phyloP scores from a whole-genome alignment of 208 protist species.

The Lotmaria passim region DNA sequence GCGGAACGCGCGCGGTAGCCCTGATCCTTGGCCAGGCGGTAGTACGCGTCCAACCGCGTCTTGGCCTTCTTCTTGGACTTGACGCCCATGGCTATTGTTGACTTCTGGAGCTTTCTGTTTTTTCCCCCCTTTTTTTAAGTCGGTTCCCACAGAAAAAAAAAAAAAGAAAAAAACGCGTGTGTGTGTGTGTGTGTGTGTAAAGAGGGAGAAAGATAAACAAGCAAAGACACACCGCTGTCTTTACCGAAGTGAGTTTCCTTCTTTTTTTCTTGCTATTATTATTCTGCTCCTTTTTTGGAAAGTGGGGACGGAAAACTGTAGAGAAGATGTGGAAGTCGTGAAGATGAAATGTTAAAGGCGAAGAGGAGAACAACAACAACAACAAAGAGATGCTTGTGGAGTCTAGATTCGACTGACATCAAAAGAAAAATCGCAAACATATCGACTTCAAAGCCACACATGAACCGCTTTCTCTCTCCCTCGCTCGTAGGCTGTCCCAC shows the following conservation, averaged over 20 bases:
- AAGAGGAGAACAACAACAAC: background rate
- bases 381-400: no score
- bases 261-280: conserved; percentile 19
- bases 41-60: conserved; percentile 95
- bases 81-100: conserved; percentile 77
- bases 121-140: background rate
- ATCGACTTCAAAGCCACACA: no score
- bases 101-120: no score
- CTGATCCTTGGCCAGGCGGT: conserved; percentile 99
- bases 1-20: conserved; percentile 98
- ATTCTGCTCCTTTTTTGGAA: background rate
- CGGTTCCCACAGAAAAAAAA: background rate
- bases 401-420: no score
- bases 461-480: no score
- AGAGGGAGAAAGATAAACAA: background rate
- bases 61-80: conserved; percentile 95
- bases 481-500: no score
- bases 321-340: background rate
- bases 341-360: no score
- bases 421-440: no score
- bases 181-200: background rate
- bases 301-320: background rate
- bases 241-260: conserved; percentile 2
- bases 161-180: no score
- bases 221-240: background rate